Conservation (phyloP, 2,329 filamentous ascomycete species). For the Trichoderma harzianum region DNA sequence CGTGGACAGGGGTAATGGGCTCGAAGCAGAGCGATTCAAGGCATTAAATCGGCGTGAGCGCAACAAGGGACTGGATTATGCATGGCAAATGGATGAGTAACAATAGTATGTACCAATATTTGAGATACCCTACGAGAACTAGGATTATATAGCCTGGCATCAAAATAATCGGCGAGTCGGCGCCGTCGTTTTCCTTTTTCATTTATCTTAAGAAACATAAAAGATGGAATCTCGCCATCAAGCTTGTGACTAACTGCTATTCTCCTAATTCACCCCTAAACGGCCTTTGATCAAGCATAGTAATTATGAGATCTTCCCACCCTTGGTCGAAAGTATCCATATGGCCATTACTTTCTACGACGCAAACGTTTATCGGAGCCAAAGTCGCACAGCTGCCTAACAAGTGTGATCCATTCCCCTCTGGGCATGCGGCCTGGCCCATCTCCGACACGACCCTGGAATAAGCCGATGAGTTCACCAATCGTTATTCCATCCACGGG, state of each 20-base stretch:
- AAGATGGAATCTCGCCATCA: background rate
- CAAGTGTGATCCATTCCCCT: conserved; percentile 56
- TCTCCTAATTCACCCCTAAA: background rate
- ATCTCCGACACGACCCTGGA: conserved; percentile 52
- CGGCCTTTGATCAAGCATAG: background rate
- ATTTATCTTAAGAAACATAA: background rate
- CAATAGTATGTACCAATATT: conserved; percentile 1
- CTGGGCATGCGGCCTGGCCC: conserved; percentile 50
- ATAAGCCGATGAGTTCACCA: conserved; percentile 51
- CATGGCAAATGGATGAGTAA: conserved; percentile 95
- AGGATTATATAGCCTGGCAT: background rate
- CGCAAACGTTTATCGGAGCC: conserved; percentile 52
- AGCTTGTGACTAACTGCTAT: background rate
- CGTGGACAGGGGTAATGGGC: conserved; percentile 89
- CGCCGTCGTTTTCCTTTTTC: background rate
- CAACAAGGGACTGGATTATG: conserved; percentile 78
- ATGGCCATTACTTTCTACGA: conserved; percentile 34
- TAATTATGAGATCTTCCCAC: background rate
- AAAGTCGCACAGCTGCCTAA: conserved; percentile 54
- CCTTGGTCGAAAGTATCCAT: background rate
- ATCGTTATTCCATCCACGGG: conserved; percentile 55
- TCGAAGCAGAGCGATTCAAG: conserved; percentile 90
- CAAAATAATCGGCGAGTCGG: background rate
- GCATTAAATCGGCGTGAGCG: conserved; percentile 75
- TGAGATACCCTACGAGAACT: conserved; percentile 8